Conservation (phyloP, 768 basidiomycete species). For the Terana coerulea region DNA sequence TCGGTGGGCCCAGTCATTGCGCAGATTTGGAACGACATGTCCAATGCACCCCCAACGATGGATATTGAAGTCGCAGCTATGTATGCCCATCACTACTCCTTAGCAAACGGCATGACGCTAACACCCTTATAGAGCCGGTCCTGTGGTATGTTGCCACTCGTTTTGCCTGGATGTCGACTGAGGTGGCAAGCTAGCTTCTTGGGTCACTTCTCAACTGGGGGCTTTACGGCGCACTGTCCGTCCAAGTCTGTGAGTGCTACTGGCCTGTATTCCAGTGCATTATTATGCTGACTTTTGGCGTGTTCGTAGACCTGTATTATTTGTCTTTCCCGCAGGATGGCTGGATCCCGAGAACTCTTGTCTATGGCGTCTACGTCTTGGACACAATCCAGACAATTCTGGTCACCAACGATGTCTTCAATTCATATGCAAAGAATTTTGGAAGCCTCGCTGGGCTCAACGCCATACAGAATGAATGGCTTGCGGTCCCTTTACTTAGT, state of each 20-base stretch:
- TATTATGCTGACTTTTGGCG: neutral
- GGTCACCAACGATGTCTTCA: conserved; percentile 21
- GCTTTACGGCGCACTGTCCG: conserved; percentile 11
- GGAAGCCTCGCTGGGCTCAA: conserved; percentile 14
- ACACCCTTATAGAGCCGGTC: no score
- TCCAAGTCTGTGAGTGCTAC: conserved; percentile 17
- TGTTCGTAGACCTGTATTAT: conserved; percentile 9
- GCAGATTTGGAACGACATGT: no score
- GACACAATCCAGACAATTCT: conserved; percentile 17
- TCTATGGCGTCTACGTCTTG: conserved; percentile 8
- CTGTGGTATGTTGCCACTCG: no score
- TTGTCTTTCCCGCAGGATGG: conserved; percentile 12
- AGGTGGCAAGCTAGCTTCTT: neutral
- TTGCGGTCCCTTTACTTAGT: neutral
- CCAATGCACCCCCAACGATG: no score
- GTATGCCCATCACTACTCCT: no score
- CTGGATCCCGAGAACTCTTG: conserved; percentile 7
- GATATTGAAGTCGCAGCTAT: no score
- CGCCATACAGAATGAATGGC: neutral
- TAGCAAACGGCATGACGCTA: no score
- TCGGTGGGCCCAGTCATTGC: no score
- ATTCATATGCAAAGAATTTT: conserved; percentile 23
- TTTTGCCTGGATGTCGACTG: neutral
- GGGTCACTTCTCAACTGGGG: conserved; percentile 26
- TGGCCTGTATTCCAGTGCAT: no score